These are phyloP conservation scores for Talaromyces rugulosus DNA, from an alignment of 2,329 filamentous ascomycete genomes.

Conservation along the genomic window DNA sequence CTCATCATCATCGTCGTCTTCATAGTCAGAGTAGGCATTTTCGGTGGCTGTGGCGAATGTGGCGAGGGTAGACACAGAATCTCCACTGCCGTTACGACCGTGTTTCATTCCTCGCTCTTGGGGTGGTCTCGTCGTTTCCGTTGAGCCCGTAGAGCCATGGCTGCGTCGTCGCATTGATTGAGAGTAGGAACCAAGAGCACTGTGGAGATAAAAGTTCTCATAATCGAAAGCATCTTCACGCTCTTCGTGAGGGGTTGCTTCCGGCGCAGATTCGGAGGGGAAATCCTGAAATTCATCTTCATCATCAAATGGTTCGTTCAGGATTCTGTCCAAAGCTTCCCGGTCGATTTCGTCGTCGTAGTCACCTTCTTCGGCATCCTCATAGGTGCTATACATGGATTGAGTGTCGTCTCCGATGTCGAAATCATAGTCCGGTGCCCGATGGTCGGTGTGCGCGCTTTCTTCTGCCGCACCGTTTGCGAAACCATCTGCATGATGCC, in stretches of 20 bases:
- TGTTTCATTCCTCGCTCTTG: conserved; percentile 25
- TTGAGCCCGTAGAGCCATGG: conserved; percentile 43
- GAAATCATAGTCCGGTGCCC: conserved; percentile 17
- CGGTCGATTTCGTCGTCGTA: conserved; percentile 55
- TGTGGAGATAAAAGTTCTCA: conserved; percentile 91
- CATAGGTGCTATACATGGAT: conserved; percentile 34
- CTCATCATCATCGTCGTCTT: conserved; percentile 24
- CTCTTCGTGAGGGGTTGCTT: conserved; percentile 77
- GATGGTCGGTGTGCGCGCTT: not conserved
- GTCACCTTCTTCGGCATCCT: conserved; percentile 41
- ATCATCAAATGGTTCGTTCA: conserved; percentile 33
- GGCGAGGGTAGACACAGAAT: conserved; percentile 57
- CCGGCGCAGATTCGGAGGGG: conserved; percentile 34
- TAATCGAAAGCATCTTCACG: conserved; percentile 95
- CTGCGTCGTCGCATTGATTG: conserved; percentile 29
- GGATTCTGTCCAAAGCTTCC: conserved; percentile 54
- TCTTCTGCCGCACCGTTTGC: not conserved
- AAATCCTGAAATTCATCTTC: conserved; percentile 23
- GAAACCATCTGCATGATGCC: not conserved
- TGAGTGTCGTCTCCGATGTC: conserved; percentile 22
- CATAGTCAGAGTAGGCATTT: conserved; percentile 30
- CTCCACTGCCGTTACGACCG: conserved; percentile 52
- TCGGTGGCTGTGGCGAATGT: conserved; percentile 63
- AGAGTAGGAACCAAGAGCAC: conserved; percentile 68
- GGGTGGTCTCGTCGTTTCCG: conserved; percentile 45